These are phyloP conservation scores for Cryphonectria radicalis DNA, from an alignment of 2,329 filamentous ascomycete species.

Conservation along the genomic window DNA sequence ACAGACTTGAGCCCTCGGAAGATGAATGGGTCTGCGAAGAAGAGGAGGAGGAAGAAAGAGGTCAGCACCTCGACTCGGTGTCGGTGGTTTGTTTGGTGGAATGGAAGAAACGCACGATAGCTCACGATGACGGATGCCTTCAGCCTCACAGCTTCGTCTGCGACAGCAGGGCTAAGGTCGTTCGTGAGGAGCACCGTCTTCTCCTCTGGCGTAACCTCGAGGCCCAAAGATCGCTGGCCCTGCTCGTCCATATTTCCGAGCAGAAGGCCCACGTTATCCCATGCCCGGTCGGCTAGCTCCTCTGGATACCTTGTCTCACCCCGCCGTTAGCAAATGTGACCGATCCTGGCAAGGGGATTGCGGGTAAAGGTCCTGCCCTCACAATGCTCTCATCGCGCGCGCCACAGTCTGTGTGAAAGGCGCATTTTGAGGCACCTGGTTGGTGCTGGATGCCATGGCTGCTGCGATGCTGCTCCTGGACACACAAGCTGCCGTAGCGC, in stretches of 20 bases:
- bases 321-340: slow-evolving; percentile 1
- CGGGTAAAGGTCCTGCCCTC: slow-evolving; percentile 41
- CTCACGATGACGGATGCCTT: slow-evolving; percentile 80
- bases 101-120: slow-evolving; percentile 67
- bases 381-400: slow-evolving; percentile 79
- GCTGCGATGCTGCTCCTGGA: slow-evolving; percentile 2
- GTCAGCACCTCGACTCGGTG: neutral
- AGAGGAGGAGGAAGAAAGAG: too few species aligned
- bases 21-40: slow-evolving; percentile 81
- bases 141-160: slow-evolving; percentile 82
- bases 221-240: slow-evolving; percentile 32
- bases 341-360: neutral
- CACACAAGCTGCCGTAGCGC: neutral
- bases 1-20: slow-evolving; percentile 91
- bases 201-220: slow-evolving; percentile 35
- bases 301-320: slow-evolving; percentile 74
- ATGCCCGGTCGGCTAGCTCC: slow-evolving; percentile 83
- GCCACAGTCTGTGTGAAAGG: slow-evolving; percentile 66
- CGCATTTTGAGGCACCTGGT: slow-evolving; percentile 29
- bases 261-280: slow-evolving; percentile 95
- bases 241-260: slow-evolving; percentile 46
- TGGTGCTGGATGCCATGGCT: slow-evolving; percentile 19
- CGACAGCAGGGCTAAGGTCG: slow-evolving; percentile 87
- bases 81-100: slow-evolving; percentile 19
- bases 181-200: slow-evolving; percentile 68